phyloP scores from a whole-genome alignment of 2,329 filamentous ascomycete genomes.

The Epichloe aotearoae region DNA sequence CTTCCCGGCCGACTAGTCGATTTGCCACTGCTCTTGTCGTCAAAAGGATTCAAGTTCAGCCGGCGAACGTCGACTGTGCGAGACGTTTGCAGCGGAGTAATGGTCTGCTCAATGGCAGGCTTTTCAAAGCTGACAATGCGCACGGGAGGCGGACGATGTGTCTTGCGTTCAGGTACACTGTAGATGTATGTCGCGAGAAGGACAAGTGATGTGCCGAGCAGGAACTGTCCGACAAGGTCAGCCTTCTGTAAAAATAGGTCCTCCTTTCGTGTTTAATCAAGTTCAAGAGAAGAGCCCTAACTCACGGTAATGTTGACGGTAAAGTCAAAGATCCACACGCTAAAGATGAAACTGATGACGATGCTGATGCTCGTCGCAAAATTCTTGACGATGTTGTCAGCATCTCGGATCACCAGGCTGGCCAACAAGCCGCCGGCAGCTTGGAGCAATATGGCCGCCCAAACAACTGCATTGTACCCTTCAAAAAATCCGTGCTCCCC shows the following conservation, averaged over 20 bases:
- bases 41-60: slow-evolving; percentile 27
- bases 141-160: slow-evolving; percentile 47
- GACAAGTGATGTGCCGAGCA: slow-evolving; percentile 67
- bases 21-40: slow-evolving; percentile 23
- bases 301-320: slow-evolving; percentile 58
- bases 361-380: slow-evolving; percentile 90
- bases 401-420: slow-evolving; percentile 27
- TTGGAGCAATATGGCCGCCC: slow-evolving; percentile 72
- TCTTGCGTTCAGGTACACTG: slow-evolving; percentile 48
- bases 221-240: slow-evolving; percentile 44
- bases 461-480: slow-evolving; percentile 87
- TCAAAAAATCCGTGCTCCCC: slow-evolving; percentile 80
- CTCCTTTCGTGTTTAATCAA: neutral
- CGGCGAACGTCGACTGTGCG: slow-evolving; percentile 19
- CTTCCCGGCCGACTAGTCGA: slow-evolving; percentile 35
- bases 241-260: neutral
- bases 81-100: slow-evolving; percentile 24
- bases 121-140: slow-evolving; percentile 68
- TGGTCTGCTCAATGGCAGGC: slow-evolving; percentile 39
- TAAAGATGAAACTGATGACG: slow-evolving; percentile 72
- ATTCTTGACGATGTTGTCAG: slow-evolving; percentile 74
- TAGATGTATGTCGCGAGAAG: slow-evolving; percentile 78
- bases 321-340: slow-evolving; percentile 76
- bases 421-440: slow-evolving; percentile 71
- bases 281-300: slow-evolving; percentile 8